phyloP scores from a whole-genome alignment of 139 green algal species.

The Spirogloea muscicola region DNA sequence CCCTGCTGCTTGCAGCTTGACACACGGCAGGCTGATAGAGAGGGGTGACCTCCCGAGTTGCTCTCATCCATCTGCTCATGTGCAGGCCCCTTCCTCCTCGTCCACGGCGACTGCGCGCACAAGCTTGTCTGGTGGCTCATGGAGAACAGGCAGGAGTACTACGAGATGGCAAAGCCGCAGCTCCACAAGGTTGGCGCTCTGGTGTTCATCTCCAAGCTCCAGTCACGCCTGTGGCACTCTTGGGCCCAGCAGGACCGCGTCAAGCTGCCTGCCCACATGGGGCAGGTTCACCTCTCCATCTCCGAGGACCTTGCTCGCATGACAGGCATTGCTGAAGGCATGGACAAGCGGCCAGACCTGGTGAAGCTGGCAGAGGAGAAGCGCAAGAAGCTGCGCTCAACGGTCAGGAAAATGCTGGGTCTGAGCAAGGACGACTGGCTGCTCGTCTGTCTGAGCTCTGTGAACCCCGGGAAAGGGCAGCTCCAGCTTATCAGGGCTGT shows the following conservation, averaged over 20 bases:
- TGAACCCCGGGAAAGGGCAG: constrained; percentile 30
- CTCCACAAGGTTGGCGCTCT: constrained; percentile 8
- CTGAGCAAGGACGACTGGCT: constrained; percentile 7
- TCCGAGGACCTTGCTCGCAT: constrained; percentile 1
- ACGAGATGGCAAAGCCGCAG: constrained; percentile 13
- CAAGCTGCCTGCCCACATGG: neutral
- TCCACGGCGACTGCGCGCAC: neutral
- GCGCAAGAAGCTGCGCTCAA: neutral
- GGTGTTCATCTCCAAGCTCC: constrained; percentile 15
- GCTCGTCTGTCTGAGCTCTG: constrained; percentile 17
- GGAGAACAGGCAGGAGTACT: constrained; percentile 35
- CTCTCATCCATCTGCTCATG: no score
- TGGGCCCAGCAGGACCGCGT: constrained; percentile 11
- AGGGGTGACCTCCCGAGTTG: no score
- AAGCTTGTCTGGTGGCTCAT: constrained; percentile 32
- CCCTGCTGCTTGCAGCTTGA: no score
- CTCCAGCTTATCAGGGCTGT: constrained; percentile 12
- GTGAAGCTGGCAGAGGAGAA: neutral
- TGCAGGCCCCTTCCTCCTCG: neutral
- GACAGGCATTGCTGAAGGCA: constrained; percentile 2
- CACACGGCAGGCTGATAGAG: no score
- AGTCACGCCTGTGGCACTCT: constrained; percentile 5
- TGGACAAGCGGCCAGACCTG: no score
- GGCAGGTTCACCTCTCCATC: constrained; percentile 14
- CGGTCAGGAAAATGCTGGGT: constrained; percentile 5